A percentile compares a stretch with the other conserved stretches of the same genome.
phyloP scores from a whole-genome alignment of 176 grass and related monocot species.

The Bromus sterilis region DNA sequence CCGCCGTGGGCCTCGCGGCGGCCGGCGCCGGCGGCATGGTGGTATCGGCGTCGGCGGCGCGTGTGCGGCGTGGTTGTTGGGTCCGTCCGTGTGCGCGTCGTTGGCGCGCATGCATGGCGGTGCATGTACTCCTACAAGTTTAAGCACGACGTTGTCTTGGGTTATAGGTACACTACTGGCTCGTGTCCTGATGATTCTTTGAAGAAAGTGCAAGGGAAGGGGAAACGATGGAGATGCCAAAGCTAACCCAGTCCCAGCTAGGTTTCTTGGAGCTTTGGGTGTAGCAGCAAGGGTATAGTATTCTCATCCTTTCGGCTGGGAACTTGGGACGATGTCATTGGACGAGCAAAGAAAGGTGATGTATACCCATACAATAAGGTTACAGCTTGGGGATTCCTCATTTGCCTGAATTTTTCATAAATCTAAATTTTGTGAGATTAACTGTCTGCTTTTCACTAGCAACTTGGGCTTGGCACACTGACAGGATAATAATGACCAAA shows the following conservation, averaged over 20 bases:
- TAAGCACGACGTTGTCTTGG: background rate
- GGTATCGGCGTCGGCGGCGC: background rate
- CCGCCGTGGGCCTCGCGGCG: too few relatives aligned
- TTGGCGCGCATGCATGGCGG: background rate
- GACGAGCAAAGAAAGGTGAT: background rate
- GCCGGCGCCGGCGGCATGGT: background rate
- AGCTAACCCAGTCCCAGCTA: background rate
- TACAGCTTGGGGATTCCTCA: too few relatives aligned
- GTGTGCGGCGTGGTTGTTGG: background rate
- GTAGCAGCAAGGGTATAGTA: conserved; percentile 6
- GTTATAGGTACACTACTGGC: background rate
- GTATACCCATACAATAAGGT: too few relatives aligned
- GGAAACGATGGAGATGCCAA: conserved; percentile 1
- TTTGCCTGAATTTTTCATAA: too few relatives aligned
- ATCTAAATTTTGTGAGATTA: too few relatives aligned
- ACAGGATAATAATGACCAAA: background rate
- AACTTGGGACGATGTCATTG: background rate
- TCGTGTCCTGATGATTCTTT: conserved; percentile 31
- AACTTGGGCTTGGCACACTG: background rate
- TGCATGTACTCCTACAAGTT: background rate
- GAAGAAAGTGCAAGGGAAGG: conserved; percentile 36
- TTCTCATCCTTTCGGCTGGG: background rate
- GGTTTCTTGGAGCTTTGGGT: conserved; percentile 11
- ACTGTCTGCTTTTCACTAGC: background rate
- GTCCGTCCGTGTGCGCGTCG: background rate